These are phyloP conservation scores for Coniferiporia weirii DNA, from an alignment of 1,284 basidiomycete genomes.

Conservation along the genomic window DNA sequence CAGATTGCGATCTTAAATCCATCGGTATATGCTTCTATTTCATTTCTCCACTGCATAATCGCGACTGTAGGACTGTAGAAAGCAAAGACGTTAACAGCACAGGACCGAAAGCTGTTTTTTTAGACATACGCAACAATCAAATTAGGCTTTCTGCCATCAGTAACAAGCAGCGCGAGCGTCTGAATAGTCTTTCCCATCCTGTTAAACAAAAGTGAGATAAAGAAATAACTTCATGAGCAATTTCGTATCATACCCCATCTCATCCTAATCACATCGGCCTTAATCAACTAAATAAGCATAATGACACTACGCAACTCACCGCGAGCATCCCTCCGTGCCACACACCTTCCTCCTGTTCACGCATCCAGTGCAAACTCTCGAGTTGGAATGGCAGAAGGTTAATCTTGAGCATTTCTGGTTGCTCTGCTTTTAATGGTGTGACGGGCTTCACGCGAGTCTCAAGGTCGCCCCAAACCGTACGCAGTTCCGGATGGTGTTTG, in stretches of 20 bases:
- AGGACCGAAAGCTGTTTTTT: too few species aligned
- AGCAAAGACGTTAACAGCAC: too few species aligned
- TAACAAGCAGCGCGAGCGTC: slow-evolving; percentile 86
- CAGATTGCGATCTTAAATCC: slow-evolving; percentile 83
- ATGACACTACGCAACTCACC: slow-evolving; percentile 38
- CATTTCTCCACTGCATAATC: slow-evolving; percentile 98
- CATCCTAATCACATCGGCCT: slow-evolving; percentile 49
- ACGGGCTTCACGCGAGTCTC: slow-evolving; percentile 58
- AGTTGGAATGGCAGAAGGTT: slow-evolving; percentile 78
- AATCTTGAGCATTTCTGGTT: slow-evolving; percentile 77
- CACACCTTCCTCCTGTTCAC: slow-evolving; percentile 81
- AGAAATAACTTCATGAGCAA: background rate
- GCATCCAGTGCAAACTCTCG: slow-evolving; percentile 96
- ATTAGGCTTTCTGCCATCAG: slow-evolving; percentile 75
- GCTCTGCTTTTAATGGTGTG: slow-evolving; percentile 67
- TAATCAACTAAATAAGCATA: slow-evolving; percentile 7
- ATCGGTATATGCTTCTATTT: slow-evolving; percentile 80
- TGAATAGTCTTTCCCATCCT: slow-evolving; percentile 99
- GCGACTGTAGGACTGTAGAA: slow-evolving; percentile 81
- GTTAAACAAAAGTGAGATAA: slow-evolving; percentile 13
- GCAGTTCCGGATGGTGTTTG: slow-evolving; percentile 71
- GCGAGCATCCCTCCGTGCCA: slow-evolving; percentile 96
- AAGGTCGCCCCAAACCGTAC: slow-evolving; percentile 85
- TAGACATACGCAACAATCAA: slow-evolving; percentile 81
- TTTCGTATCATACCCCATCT: slow-evolving; percentile 65